Evolutionary conservation across 495 filamentous ascomycete species (phyloP).

Genomic region (Penicillium samsonianum): DNA sequence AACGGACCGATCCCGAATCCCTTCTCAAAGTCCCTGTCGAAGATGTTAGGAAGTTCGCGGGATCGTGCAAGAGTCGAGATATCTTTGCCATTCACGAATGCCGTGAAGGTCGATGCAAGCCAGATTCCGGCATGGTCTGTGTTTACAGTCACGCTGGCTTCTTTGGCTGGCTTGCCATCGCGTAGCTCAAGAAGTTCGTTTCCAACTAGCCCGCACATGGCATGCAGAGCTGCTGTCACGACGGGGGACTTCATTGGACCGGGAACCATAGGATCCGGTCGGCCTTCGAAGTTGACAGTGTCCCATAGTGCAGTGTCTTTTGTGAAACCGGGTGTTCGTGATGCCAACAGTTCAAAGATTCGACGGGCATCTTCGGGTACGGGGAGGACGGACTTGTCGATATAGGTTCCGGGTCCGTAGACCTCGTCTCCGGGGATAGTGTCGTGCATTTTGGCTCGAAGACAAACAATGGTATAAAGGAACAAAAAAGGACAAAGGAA

Average conservation of each 20-base stretch:
- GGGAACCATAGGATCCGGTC: conserved; percentile 25
- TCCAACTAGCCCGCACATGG: conserved; percentile 29
- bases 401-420: conserved; percentile 30
- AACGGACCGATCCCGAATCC: conserved; percentile 26
- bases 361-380: conserved; percentile 27
- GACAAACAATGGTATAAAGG: background rate
- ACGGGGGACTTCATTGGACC: conserved; percentile 31
- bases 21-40: conserved; percentile 25
- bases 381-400: conserved; percentile 25
- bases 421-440: conserved; percentile 22
- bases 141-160: conserved; percentile 17
- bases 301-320: conserved; percentile 21
- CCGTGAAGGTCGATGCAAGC: conserved; percentile 24
- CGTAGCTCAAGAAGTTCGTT: conserved; percentile 28
- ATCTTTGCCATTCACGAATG: conserved; percentile 23
- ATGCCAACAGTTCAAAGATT: conserved; percentile 25
- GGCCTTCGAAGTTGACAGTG: conserved; percentile 28
- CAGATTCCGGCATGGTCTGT: conserved; percentile 32
- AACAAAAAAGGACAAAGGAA: background rate
- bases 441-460: conserved; percentile 16
- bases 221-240: conserved; percentile 28
- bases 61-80: conserved; percentile 14
- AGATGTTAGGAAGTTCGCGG: conserved; percentile 17
- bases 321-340: conserved; percentile 24
- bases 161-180: conserved; percentile 10